Evolutionary conservation across 2,329 filamentous ascomycete species (phyloP).

Genomic region (Sclerotiophoma versabilis): DNA sequence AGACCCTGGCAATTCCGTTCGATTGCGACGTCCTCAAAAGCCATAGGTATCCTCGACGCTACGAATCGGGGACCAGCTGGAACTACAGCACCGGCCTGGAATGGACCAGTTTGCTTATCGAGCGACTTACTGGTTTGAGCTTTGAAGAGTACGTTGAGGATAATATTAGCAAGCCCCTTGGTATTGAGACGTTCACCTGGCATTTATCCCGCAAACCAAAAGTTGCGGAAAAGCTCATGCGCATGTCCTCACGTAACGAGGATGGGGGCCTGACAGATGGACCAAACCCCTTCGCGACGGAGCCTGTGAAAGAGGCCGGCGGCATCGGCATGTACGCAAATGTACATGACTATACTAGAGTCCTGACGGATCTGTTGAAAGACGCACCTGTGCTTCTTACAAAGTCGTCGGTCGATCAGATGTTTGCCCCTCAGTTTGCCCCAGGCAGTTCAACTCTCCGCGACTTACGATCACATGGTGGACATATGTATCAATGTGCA

Average conservation of each 20-base stretch:
- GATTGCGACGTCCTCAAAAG: conserved; percentile 32
- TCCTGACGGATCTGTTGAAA: conserved; percentile 26
- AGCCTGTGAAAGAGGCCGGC: conserved; percentile 23
- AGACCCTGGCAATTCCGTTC: neutral
- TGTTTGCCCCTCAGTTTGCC: neutral
- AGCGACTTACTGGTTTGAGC: conserved; percentile 47
- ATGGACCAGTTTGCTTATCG: conserved; percentile 57
- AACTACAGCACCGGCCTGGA: conserved; percentile 58
- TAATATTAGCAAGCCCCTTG: neutral
- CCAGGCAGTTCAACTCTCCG: neutral
- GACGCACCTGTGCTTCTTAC: neutral
- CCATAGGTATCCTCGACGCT: conserved; percentile 42
- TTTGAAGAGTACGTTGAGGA: conserved; percentile 38
- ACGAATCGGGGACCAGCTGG: conserved; percentile 56
- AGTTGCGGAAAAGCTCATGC: conserved; percentile 26
- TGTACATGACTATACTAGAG: conserved; percentile 31
- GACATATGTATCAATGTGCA: conserved; percentile 5
- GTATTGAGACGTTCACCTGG: conserved; percentile 45
- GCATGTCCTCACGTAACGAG: conserved; percentile 22
- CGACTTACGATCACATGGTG: conserved; percentile 15
- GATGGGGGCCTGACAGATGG: conserved; percentile 27
- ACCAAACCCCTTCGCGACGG: conserved; percentile 18
- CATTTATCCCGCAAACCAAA: conserved; percentile 24
- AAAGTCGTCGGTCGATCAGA: neutral
- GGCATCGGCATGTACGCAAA: conserved; percentile 32